Base-by-base conservation (phyloP, 1,284 basidiomycete species). In the Neotropicomus parvogracilis region DNA sequence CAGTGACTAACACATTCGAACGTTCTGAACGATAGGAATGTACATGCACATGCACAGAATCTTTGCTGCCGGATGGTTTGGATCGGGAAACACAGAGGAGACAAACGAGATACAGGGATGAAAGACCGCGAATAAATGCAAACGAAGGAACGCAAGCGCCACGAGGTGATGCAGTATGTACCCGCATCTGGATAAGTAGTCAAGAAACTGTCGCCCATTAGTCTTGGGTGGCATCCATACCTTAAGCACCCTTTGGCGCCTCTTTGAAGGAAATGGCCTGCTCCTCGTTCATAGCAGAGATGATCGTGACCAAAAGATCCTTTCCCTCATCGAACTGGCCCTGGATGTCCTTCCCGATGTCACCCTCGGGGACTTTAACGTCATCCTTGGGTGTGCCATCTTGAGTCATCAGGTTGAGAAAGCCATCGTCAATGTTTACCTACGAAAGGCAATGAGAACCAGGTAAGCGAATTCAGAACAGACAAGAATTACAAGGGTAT, bases 301-400 rank as follows among this genome's bases (percentile, higher is more conserved):
- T 79, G 68, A 97, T 87, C 66, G 93, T 95, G 71, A 97, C 83
- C 59, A 91, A 70, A 54, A 91, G 72, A 60, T 95, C 93, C 75
- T 94, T 93, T 70, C 90, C 92, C 0, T 79, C 85, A 0, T 97
- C 89, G 67, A 97, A 97, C 40, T 70, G 84, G 26, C 54, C 56
- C 64, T 77, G 58, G 61, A 99, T 94, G 59, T 88, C 73, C 52
- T 78, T 74, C 59, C 95, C 95, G 46, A 97, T 59, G 14, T 92
- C 87, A 52, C 80, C 75, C 53, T 97, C 95, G 46, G 95, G 97
- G 59, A 97, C 71, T 70, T 86, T 89, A 73, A 99, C 91, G 73
- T 99, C 95, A 69, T 98, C 92, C 80, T 99, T 99, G 66, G 88
- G 33, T 62, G 66, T 66, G 55, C 94, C 95, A 54, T 97, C 94